Base-by-base conservation (phyloP, 768 basidiomycete genomes). In the Sistotremastrum niveocremeum region DNA sequence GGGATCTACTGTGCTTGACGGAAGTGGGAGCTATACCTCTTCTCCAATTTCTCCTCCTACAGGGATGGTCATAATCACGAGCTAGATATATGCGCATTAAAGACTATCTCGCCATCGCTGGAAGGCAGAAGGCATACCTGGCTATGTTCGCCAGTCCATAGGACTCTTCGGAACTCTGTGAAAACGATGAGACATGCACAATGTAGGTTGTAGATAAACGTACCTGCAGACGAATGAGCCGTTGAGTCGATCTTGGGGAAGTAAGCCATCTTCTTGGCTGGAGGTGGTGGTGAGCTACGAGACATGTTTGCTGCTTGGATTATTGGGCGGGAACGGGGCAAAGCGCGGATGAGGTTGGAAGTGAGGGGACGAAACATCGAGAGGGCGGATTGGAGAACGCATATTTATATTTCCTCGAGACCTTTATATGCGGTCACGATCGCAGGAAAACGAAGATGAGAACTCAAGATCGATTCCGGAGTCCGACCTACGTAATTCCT, bases 41-140 rank as follows among this genome's bases (percentile, higher is more conserved):
- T 64, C 62, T 8, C 64, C 65, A 38, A 66, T 66, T 37, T 66
- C 63, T 2, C 64, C 65, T 3, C 57, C 60, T 6, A 61, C 57
- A 2, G 65, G 65, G 33, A 66, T 56, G 30, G 65, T 66, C 65
- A 66, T 66, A 34, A 61, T 49, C 11, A 65, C 65, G 35, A 66
- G 45, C 53, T 66, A 63, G 36, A 20, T 20, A 20, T 20, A 20
- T 20, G 20, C 20, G 20, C 20, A 20, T 20, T 2, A 20, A 20
- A 20, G 20, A 20, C 20, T 20, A 20, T 20, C 20, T 20, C 20
- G 20, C 20, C 20, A 20, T 20, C 20, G 20, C 20, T 20, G 20
- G 20, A 20, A 20, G 20, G 20, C 20, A 20, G 20, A 20, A 20
- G 20, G 20, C 20, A 20, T 20, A 20, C 20, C 20, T 20, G 20